Conservation (phyloP, 2,329 filamentous ascomycete species). For the Neopestalotiopsis rosae region DNA sequence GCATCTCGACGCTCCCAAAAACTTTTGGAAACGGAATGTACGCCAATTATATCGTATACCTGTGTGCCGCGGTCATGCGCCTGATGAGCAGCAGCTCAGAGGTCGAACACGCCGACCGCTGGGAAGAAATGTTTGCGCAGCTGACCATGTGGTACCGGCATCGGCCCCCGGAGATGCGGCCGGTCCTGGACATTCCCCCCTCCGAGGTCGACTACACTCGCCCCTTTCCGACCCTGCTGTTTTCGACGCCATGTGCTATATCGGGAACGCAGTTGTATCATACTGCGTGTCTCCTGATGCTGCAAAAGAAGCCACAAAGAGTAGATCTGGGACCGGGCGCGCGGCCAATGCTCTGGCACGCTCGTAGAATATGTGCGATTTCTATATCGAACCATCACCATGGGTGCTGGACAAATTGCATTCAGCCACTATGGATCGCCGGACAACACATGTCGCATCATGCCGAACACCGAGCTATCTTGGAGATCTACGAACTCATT, state of each 20-base stretch:
- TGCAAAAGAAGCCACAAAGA: conserved; percentile 8
- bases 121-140: conserved; percentile 44
- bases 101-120: conserved; percentile 31
- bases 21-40: conserved; percentile 48
- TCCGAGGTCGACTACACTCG: background rate
- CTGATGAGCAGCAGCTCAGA: conserved; percentile 37
- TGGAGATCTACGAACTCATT: conserved; percentile 52
- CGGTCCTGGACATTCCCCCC: conserved; percentile 32
- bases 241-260: background rate
- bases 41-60: conserved; percentile 56
- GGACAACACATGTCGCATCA: conserved; percentile 36
- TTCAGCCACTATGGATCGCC: conserved; percentile 15
- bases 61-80: conserved; percentile 49
- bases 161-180: conserved; percentile 41
- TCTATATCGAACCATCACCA: conserved; percentile 14
- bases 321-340: background rate
- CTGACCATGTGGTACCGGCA: conserved; percentile 47
- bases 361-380: conserved; percentile 6
- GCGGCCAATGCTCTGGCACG: conserved; percentile 15
- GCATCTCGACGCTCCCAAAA: conserved; percentile 41
- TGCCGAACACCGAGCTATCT: conserved; percentile 49
- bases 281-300: conserved; percentile 9
- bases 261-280: conserved; percentile 15
- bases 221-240: conserved; percentile 11
- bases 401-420: conserved; percentile 15